Conservation (phyloP, 108 stramenopile species). For the Nannochloropsis salina region DNA sequence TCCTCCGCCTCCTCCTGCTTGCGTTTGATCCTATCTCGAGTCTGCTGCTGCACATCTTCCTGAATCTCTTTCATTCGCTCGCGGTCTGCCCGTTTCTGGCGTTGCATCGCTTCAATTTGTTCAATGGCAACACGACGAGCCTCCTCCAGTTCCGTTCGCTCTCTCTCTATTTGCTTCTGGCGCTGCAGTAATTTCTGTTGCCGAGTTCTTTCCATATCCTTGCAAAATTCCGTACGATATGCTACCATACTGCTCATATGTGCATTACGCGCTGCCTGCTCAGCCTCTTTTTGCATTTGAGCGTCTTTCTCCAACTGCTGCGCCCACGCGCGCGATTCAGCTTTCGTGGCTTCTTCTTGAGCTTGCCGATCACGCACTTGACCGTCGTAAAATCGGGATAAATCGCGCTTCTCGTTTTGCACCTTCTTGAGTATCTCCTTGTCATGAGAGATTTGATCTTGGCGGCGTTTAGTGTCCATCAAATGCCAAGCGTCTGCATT, state of each 20-base stretch:
- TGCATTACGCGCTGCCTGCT: neutral
- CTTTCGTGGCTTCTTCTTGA: neutral
- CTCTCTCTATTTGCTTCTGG: neutral
- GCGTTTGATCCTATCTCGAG: neutral
- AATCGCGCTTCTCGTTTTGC: neutral
- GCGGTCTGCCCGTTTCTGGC: neutral
- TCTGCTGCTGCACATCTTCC: neutral
- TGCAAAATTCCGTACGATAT: neutral
- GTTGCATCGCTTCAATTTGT: neutral
- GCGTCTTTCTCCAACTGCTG: neutral
- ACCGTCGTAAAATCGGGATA: neutral
- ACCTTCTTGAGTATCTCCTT: neutral
- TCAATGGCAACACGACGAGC: neutral
- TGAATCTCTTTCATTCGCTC: neutral
- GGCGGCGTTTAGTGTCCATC: neutral
- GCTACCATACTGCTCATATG: neutral
- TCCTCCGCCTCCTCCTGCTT: conserved; percentile 7
- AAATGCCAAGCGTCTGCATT: neutral
- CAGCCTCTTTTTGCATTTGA: neutral
- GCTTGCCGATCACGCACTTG: conserved; percentile 5
- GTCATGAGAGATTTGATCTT: neutral
- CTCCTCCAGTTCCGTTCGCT: neutral
- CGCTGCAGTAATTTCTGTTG: neutral
- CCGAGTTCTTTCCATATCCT: neutral
- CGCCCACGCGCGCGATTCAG: neutral